Base-by-base conservation (phyloP, 108 stramenopile species). In the Seminavis robusta region DNA sequence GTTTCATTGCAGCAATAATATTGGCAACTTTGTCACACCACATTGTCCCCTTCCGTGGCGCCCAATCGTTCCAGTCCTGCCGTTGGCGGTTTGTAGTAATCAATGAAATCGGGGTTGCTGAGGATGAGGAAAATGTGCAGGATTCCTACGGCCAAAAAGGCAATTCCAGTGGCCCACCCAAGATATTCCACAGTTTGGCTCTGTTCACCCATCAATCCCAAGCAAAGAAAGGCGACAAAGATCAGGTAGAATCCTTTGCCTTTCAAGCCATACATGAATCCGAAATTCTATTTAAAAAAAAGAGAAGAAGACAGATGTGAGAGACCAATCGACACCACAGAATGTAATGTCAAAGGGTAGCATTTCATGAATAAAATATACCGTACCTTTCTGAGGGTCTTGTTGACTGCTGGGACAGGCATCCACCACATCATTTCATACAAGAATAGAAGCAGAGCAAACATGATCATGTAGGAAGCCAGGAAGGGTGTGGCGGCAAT, bases 341-440 rank as follows among this genome's bases (percentile, higher is more conserved):
- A n/a, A n/a, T n/a, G n/a, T n/a, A n/a, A n/a, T n/a, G n/a, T n/a
- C n/a, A n/a, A n/a, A n/a, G n/a, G n/a, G n/a, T n/a, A n/a, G n/a
- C n/a, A n/a, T n/a, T n/a, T n/a, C n/a, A n/a, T n/a, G n/a, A n/a
- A n/a, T n/a, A n/a, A n/a, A n/a, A n/a, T n/a, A n/a, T n/a, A n/a
- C n/a, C n/a, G n/a, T n/a, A n/a, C n/a, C n/a, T 72, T 88, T 37
- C 88, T 70, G 44, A 90, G 52, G 20, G 51, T 67, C 30, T 81
- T 85, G 63, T 88, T 90, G 16, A 94, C 41, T 4, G 33, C 33
- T 21, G 71, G 72, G 24, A 82, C 47, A 11, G 73, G 70, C 17
- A 63, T 78, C 92, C 92, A 94, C 88, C 88, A 94, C 69, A 86
- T 77, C 3, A 88, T 40, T 67, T 94, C 92, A 54, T 94, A 94